Evolutionary conservation across 495 filamentous ascomycete species (phyloP).

Genomic region (Aspergillus cavernicola): DNA sequence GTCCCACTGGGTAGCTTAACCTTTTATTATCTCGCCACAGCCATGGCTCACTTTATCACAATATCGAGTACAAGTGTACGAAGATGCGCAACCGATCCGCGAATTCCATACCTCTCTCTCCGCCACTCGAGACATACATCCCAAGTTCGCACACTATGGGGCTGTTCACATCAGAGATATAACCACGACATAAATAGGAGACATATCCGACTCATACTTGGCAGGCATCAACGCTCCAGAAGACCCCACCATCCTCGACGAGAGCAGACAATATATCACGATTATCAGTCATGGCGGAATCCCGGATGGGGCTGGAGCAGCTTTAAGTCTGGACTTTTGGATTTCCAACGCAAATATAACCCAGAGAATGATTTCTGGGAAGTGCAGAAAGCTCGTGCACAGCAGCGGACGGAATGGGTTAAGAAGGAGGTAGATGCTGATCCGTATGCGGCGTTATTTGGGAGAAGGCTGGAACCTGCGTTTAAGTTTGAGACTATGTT

Average conservation of each 20-base stretch:
- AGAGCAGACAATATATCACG: neutral
- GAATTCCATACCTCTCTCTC: no score
- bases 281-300: slow-evolving; percentile 11
- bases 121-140: neutral
- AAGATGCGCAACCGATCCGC: no score
- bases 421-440: slow-evolving; percentile 37
- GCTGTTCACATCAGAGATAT: neutral
- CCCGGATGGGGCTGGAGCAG: slow-evolving; percentile 10
- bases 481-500: slow-evolving; percentile 18
- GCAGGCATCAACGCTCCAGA: slow-evolving; percentile 14
- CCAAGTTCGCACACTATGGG: slow-evolving; percentile 6
- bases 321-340: slow-evolving; percentile 15
- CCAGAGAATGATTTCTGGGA: slow-evolving; percentile 18
- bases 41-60: neutral
- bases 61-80: neutral
- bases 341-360: slow-evolving; percentile 7
- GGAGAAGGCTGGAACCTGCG: slow-evolving; percentile 27
- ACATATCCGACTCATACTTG: slow-evolving; percentile 1
- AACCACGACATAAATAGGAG: neutral
- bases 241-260: slow-evolving; percentile 11
- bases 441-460: slow-evolving; percentile 42
- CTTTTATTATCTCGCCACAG: neutral
- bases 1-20: no score
- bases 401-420: slow-evolving; percentile 29
- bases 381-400: slow-evolving; percentile 15